phyloP scores from a whole-genome alignment of 805 yeast species.

The Pichia exigua region DNA sequence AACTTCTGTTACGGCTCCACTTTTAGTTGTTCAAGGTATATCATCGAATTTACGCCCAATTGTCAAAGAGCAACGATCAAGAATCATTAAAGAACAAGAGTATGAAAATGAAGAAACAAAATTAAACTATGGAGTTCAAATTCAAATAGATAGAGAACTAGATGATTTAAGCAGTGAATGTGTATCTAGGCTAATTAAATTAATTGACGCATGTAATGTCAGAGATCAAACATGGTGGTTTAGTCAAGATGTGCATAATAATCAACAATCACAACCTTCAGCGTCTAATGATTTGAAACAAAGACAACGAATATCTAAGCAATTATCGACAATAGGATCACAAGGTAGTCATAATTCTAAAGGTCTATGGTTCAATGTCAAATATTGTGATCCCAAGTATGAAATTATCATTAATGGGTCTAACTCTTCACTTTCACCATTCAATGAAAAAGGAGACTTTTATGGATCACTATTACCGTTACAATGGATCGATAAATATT shows the following conservation, averaged over 20 bases:
- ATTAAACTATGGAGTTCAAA: constrained; percentile 9
- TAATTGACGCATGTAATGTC: constrained; percentile 5
- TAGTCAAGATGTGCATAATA: not conserved
- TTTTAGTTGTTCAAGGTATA: constrained; percentile 37
- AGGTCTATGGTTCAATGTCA: constrained; percentile 10
- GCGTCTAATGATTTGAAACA: not conserved
- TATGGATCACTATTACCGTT: constrained; percentile 36
- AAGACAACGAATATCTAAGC: not conserved
- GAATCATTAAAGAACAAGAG: constrained; percentile 9
- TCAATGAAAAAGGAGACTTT: constrained; percentile 30
- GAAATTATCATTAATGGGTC: constrained; percentile 11
- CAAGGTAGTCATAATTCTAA: not conserved
- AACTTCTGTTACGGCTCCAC: constrained; percentile 30
- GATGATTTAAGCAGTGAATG: constrained; percentile 23
- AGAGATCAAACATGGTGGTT: constrained; percentile 11
- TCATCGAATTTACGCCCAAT: constrained; percentile 12
- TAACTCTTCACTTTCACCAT: constrained; percentile 35
- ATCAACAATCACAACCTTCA: not conserved
- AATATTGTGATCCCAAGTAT: constrained; percentile 6
- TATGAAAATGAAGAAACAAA: not conserved
- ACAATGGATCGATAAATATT: constrained; percentile 49
- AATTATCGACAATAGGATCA: not conserved
- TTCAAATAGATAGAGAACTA: constrained; percentile 12
- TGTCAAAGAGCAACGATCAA: not conserved
- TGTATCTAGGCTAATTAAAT: constrained; percentile 3